Base-by-base conservation (phyloP, 2,329 filamentous ascomycete species). In the Colletotrichum gigasporum region DNA sequence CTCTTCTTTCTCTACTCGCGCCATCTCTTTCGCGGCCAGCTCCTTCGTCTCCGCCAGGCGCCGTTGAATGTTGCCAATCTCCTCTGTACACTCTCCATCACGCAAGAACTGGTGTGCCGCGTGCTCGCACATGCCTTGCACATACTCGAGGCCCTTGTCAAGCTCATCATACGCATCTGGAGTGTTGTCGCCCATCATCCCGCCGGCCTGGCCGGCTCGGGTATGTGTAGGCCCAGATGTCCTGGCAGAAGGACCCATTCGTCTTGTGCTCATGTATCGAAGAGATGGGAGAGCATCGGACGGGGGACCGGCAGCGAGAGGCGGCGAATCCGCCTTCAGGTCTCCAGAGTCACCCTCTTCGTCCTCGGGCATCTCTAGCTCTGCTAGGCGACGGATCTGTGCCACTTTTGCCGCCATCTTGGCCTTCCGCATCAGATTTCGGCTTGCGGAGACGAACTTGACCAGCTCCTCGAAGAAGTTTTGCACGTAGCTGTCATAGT, bases 101-200 rank as follows among this genome's bases (percentile, higher is more conserved):
- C 94, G 88, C n/a, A 97, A 82, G 66, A 96, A 93, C 72, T 96
- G 92, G 73, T 97, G 94, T 0, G 94, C 94, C 3, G 91, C 94
- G 56, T 90, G 89, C 78, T 97, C 94, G 74, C 92, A 96, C 70
- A 94, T 87, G 59, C 85, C 85, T 75, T 97, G 93, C 5, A 93
- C 91, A 67, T 87, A 87, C 73, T 97, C 94, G 24, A 97, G 82
- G 1, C 87, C 86, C 73, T 91, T 91, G 73, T 97, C 94, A 1
- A 94, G 83, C 44, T 87, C 83, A 68, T 96, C 92, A 72, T 91
- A 93, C 1, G 87, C 81, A 66, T 88, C 86, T 1, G 58, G 51
- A 12, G 71, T 51, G 26, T 71, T 63, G 14, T 70, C 69, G 39
- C 69, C 68, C 24, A 59, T 59, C 28, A 68, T 42, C 6, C 39